Conservation (phyloP, 441 rosid genomes). For the Gossypium aridum region DNA sequence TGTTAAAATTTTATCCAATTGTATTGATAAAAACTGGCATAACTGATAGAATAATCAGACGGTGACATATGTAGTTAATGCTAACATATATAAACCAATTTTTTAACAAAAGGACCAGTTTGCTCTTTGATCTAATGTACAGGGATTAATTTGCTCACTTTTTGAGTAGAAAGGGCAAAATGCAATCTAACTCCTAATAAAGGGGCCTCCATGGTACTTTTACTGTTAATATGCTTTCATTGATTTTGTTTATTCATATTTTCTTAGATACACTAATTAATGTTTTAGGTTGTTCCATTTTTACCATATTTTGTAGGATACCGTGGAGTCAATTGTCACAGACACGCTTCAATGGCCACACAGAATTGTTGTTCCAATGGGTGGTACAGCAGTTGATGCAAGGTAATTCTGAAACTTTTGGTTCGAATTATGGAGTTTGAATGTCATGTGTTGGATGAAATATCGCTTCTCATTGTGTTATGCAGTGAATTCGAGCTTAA, state of each 20-base stretch:
- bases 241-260: background rate
- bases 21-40: too few relatives aligned
- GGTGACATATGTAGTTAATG: too few relatives aligned
- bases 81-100: too few relatives aligned
- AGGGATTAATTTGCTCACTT: too few relatives aligned
- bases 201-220: too few relatives aligned
- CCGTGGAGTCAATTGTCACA: constrained; percentile 68
- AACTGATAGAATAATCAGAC: too few relatives aligned
- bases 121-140: too few relatives aligned
- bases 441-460: background rate
- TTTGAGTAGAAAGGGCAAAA: too few relatives aligned
- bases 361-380: constrained; percentile 92
- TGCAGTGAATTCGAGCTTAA: constrained; percentile 91
- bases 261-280: background rate
- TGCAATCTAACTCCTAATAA: too few relatives aligned
- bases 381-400: constrained; percentile 81
- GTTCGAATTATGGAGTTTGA: background rate
- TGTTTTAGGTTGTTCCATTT: background rate
- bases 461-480: background rate
- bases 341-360: constrained; percentile 99
- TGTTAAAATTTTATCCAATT: too few relatives aligned
- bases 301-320: constrained; percentile 47
- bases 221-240: background rate
- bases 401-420: constrained; percentile 36
- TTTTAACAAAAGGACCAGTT: too few relatives aligned